Conservation (phyloP, 108 stramenopile genomes). For the Skeletonema marinoi region DNA sequence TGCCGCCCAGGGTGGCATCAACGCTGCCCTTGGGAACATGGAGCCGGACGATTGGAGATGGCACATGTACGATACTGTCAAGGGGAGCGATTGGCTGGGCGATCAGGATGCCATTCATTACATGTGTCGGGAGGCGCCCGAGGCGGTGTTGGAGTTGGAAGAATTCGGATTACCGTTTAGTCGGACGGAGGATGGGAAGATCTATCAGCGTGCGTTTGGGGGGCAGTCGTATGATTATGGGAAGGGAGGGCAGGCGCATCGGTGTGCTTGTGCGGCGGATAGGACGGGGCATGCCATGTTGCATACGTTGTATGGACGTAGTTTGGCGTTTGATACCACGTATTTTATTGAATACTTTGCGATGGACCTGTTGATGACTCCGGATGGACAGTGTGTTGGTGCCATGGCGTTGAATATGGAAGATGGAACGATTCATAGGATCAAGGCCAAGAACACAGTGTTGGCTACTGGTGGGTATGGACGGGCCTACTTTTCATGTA, state of each 20-base stretch:
- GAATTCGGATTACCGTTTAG: slow-evolving; percentile 94
- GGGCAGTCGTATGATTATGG: slow-evolving; percentile 97
- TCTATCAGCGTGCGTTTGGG: slow-evolving; percentile 99
- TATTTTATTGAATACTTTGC: slow-evolving; percentile 99
- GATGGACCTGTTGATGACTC: slow-evolving; percentile 94
- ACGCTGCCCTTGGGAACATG: slow-evolving; percentile 98
- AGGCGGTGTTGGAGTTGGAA: slow-evolving; percentile 96
- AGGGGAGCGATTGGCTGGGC: slow-evolving; percentile 98
- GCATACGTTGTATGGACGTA: slow-evolving; percentile 98
- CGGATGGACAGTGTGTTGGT: slow-evolving; percentile 91
- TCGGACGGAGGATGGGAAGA: slow-evolving; percentile 97
- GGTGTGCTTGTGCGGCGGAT: slow-evolving; percentile 98
- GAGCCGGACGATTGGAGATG: slow-evolving; percentile 92
- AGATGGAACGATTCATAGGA: slow-evolving; percentile 96
- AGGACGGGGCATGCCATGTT: slow-evolving; percentile 99
- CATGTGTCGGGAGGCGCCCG: slow-evolving; percentile 99
- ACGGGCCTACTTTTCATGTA: slow-evolving; percentile 97
- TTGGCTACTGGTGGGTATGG: slow-evolving; percentile 99
- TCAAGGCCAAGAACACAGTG: slow-evolving; percentile 97
- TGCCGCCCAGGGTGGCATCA: slow-evolving; percentile 99
- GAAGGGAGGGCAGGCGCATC: slow-evolving; percentile 97
- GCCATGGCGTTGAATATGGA: slow-evolving; percentile 99
- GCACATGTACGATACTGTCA: slow-evolving; percentile 99
- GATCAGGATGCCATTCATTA: slow-evolving; percentile 99
- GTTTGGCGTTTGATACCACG: slow-evolving; percentile 97